A percentile compares a stretch with the other conserved stretches of the same genome.
Evolutionary conservation across 148 eudicot species (phyloP).

Genomic region (Oxyria digyna): DNA sequence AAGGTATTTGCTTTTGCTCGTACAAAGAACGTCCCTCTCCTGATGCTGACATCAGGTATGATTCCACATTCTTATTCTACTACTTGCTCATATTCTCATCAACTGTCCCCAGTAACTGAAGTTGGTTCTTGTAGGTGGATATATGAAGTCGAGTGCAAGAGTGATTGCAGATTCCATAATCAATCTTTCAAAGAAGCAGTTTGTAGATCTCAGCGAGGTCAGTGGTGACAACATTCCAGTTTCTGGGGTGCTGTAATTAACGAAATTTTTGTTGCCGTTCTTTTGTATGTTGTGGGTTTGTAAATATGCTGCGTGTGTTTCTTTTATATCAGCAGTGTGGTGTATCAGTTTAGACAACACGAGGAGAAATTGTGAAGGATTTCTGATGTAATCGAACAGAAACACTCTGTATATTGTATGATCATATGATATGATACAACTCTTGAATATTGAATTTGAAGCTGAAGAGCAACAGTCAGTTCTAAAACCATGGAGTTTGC

Average conservation of each 20-base stretch:
- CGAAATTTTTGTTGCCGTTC: background rate
- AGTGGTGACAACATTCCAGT: background rate
- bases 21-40: conserved; percentile 52
- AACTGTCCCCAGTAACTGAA: background rate
- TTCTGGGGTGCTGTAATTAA: background rate
- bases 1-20: conserved; percentile 79
- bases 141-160: conserved; percentile 87
- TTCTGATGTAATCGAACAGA: background rate
- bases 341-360: too few species aligned
- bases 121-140: conserved; percentile 50
- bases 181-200: conserved; percentile 59
- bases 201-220: conserved; percentile 32
- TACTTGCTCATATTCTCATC: background rate
- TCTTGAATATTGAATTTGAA: too few species aligned
- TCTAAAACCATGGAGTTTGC: too few species aligned
- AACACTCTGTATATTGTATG: too few species aligned
- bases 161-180: conserved; percentile 81
- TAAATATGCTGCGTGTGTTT: background rate
- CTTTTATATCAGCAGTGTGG: background rate
- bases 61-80: background rate
- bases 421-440: too few species aligned
- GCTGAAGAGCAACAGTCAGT: too few species aligned
- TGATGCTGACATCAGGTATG: conserved; percentile 93
- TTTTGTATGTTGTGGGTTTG: background rate
- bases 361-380: background rate